Base-by-base conservation (phyloP, 169 alveolate species). In the Cryptosporidium ryanae region DNA sequence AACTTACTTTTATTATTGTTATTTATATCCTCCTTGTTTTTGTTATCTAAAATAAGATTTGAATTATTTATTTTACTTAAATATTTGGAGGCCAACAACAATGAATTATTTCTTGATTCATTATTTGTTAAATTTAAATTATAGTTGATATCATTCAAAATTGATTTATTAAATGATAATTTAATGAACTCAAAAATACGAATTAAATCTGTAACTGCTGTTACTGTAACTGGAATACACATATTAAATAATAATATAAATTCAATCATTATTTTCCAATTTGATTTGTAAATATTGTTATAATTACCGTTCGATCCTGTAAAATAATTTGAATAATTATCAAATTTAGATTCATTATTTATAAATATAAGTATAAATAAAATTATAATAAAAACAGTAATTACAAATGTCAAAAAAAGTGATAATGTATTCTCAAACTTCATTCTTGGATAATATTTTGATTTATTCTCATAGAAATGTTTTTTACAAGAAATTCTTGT, bases 171-270 rank as follows among this genome's bases (percentile, higher is more conserved):
- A 27, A 5, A n/a, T 23, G 87, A 61, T 29, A 76, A 55, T 65
- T 70, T 38, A 17, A 76, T 25, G 4, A 76, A 7, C 2, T 70
- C 71, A 59, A 76, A 21, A 5, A 76, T 76, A 38, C 65, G 70
- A 25, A 76, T 76, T 7, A 61, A 25, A 59, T 76, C 87, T 38
- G 55, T 76, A 13, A 76, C 63, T 12, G 71, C 63, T 29, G 87
- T 55, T 18, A 76, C 63, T 13, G 87, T 76, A 21, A 76, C 21
- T 17, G 87, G 87, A 38, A 76, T 32, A 43, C 64, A 55, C 50
- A 76, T n/a, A 59, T 61, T 32, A 29, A 76, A 76, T 55, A 76
- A 6, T 3, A 25, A 67, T n/a, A 70, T 63, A 55, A 76, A 76
- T 15, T 76, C 87, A 32, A 34, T 23, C 18, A 61, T 43, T 2